A percentile compares a stretch with the other conserved stretches of the same genome.
These are phyloP conservation scores for Suillus variegatus DNA, from an alignment of 768 basidiomycete genomes.

Conservation along the genomic window DNA sequence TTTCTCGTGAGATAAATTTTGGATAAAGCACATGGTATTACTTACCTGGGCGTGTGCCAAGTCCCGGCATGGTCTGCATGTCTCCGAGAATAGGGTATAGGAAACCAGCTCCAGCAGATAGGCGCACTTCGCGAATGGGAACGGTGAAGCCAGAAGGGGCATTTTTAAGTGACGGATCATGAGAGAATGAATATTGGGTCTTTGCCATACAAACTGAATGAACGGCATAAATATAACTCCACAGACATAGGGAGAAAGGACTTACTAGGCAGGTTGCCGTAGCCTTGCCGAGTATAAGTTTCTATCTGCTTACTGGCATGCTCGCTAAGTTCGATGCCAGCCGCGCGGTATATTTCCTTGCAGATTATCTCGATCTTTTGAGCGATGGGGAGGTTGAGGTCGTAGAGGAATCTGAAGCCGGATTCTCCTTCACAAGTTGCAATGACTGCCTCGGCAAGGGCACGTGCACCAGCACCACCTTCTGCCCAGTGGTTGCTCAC, in stretches of 20 bases:
- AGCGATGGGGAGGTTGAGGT: constrained; percentile 78
- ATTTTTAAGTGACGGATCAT: constrained; percentile 88
- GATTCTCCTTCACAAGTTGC: constrained; percentile 80
- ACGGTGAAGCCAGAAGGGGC: constrained; percentile 92
- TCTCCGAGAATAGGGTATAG: constrained; percentile 93
- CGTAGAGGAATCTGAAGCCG: constrained; percentile 92
- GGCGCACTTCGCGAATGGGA: constrained; percentile 83
- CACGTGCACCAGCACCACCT: constrained; percentile 88
- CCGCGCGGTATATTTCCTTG: constrained; percentile 92
- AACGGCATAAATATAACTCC: constrained; percentile 9
- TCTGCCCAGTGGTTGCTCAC: constrained; percentile 98
- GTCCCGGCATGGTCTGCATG: constrained; percentile 98
- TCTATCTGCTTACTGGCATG: constrained; percentile 84
- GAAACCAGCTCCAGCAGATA: constrained; percentile 95
- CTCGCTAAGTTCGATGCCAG: constrained; percentile 85
- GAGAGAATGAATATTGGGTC: constrained; percentile 97
- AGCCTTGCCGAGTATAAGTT: constrained; percentile 91
- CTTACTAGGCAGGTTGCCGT: constrained; percentile 75
- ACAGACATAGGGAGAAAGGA: constrained; percentile 13
- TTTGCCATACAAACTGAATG: constrained; percentile 90
- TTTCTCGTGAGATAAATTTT: constrained; percentile 12
- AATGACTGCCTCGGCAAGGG: constrained; percentile 91
- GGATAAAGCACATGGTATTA: constrained; percentile 7
- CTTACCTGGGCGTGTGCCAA: constrained; percentile 85
- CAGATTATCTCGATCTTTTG: constrained; percentile 88